Evolutionary conservation across 2,329 filamentous ascomycete species (phyloP).

Genomic region (Fusarium pseudonygamai): DNA sequence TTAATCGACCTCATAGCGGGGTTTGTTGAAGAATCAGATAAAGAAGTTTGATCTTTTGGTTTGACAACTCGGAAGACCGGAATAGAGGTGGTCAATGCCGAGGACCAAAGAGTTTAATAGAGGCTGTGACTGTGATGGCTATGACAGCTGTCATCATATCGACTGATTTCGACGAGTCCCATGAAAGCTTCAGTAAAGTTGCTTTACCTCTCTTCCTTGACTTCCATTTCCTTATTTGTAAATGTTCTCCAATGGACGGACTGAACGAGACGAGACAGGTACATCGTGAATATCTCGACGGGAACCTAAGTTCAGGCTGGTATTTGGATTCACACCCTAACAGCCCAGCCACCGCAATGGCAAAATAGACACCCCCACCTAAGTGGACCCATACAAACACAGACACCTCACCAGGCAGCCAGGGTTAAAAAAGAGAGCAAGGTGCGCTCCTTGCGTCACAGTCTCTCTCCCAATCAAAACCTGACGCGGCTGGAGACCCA

Average conservation of each 20-base stretch:
- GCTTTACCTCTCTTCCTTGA: not conserved
- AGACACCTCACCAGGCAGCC: not conserved
- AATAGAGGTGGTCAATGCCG: not conserved
- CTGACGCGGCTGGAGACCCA: constrained; percentile 47
- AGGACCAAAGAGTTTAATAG: not conserved
- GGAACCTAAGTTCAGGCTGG: not conserved
- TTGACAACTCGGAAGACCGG: constrained; percentile 15
- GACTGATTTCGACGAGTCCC: not conserved
- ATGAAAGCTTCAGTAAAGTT: not conserved
- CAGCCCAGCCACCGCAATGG: not conserved
- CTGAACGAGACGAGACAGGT: not conserved
- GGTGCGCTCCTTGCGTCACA: constrained; percentile 41
- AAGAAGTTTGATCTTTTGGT: constrained; percentile 4
- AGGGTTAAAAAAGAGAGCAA: constrained; percentile 9
- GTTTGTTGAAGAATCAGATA: constrained; percentile 25
- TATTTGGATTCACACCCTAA: not conserved
- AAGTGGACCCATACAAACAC: not conserved
- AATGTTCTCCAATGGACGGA: not conserved
- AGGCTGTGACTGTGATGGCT: not conserved
- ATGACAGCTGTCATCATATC: not conserved
- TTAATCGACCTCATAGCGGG: constrained; percentile 8
- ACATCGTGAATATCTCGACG: not conserved
- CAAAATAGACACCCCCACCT: not conserved
- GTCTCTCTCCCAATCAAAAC: constrained; percentile 46
- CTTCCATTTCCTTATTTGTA: not conserved